Percentiles rank a stretch among this genome's conserved stretches.
These are phyloP conservation scores for Candida silvatica DNA, from an alignment of 805 yeast genomes.

Conservation along the genomic window DNA sequence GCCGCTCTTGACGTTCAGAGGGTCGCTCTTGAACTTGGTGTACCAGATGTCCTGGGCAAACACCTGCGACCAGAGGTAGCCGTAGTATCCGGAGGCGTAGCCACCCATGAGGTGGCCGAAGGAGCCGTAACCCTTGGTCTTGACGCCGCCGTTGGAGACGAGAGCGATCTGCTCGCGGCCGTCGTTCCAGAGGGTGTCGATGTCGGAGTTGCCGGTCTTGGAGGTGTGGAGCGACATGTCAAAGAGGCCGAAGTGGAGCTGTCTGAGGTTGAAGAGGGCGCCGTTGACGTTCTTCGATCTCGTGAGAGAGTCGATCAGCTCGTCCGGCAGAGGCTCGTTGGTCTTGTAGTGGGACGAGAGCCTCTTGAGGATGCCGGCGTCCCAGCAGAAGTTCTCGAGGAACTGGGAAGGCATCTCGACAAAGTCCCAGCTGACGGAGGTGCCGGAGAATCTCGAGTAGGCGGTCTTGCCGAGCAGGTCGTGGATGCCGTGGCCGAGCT, in stretches of 20 bases:
- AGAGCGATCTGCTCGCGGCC: constrained; percentile 55
- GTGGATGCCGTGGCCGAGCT: constrained; percentile 85
- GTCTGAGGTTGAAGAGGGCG: constrained; percentile 64
- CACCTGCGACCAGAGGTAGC: constrained; percentile 79
- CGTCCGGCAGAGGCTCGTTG: constrained; percentile 48
- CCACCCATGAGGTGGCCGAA: constrained; percentile 82
- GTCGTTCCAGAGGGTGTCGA: constrained; percentile 54
- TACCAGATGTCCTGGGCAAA: constrained; percentile 80
- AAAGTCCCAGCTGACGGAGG: constrained; percentile 74
- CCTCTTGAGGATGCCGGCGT: constrained; percentile 43
- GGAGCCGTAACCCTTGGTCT: constrained; percentile 62
- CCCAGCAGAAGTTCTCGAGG: constrained; percentile 87
- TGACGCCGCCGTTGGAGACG: constrained; percentile 43
- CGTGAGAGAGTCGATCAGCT: constrained; percentile 48
- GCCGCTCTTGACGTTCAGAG: constrained; percentile 57
- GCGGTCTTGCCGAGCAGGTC: constrained; percentile 59
- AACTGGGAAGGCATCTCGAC: constrained; percentile 90
- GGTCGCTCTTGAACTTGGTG: constrained; percentile 57
- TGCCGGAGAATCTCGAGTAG: constrained; percentile 66
- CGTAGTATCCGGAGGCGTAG: constrained; percentile 81
- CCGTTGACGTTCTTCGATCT: constrained; percentile 69
- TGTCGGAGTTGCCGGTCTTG: constrained; percentile 37
- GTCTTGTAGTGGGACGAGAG: constrained; percentile 58
- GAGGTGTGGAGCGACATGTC: constrained; percentile 64
- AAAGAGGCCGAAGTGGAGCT: constrained; percentile 69